Base-by-base conservation (phyloP, 306 rosid species). In the Prunus mume region DNA sequence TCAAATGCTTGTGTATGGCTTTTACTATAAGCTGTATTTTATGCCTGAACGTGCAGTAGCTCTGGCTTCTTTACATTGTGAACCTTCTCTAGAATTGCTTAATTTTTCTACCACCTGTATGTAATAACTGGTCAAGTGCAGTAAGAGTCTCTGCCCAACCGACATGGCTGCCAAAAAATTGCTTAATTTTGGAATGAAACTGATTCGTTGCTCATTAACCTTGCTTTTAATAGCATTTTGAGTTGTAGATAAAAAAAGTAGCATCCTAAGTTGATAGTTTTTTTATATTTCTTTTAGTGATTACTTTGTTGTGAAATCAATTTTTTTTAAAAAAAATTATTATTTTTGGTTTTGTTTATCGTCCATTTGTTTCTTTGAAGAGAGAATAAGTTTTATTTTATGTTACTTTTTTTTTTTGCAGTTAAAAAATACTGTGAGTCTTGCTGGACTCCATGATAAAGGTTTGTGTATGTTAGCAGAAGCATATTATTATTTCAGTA, bases 371-470 rank as follows among this genome's bases (percentile, higher is more conserved):
- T 87, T 68, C 46, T 64, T 80, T 30, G 66, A 61, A 56, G 83
- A 65, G 34, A 34, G 15, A 41, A 27, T 69, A 32, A 68, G 51
- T 65, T 71, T 84, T 49, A 68, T 65, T 73, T 84, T 49, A 68
- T 78, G 63, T 71, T 81, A 34, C 25, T 30, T 64, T 81, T 30
- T 81, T 76, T 77, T 70, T 81, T 76, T 75, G 71, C 96, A 95
- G 99, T 65, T 95, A 66, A 84, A 76, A 20, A 90, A 92, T 76
- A 85, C 80, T 68, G 72, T 80, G 76, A 81, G 85, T 79, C 91
- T 95, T 75, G 97, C 97, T 12, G 99, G 99, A 76, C 73, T 95
- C 82, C 97, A 95, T 76, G 99, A 95, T 84, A 92, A 95, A 89
- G 97, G 99, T 95, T 65, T 82, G 85, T 76, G 71, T 47, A 41